Percentiles rank a stretch among this genome's conserved stretches.
Conservation (phyloP, 75 land plant genomes). For the Pseudotsuga menziesii region DNA sequence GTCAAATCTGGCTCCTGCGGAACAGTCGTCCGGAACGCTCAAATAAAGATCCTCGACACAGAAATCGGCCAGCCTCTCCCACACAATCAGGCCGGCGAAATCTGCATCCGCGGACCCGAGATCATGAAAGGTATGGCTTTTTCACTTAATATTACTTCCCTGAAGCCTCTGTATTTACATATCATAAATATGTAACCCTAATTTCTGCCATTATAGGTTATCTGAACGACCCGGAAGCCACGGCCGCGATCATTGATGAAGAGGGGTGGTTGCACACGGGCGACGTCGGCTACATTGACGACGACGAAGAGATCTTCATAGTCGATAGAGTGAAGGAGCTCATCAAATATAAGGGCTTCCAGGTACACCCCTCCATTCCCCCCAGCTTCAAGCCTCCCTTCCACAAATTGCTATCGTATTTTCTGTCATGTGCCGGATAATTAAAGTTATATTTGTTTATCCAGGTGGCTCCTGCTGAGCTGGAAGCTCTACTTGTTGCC, state of each 20-base stretch:
- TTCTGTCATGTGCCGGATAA: too few relatives aligned
- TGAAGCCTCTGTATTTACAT: conserved; percentile 12
- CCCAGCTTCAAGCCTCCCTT: conserved; percentile 13
- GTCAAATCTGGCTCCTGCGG: conserved; percentile 75
- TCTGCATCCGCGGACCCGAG: conserved; percentile 68
- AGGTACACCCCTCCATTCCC: conserved; percentile 20
- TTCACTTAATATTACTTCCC: too few relatives aligned
- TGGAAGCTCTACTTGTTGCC: conserved; percentile 25
- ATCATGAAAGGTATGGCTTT: conserved; percentile 75
- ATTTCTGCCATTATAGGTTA: conserved; percentile 26
- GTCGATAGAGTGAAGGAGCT: conserved; percentile 60
- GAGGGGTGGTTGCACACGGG: conserved; percentile 69
- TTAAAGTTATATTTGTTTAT: background rate
- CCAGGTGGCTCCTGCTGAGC: conserved; percentile 26
- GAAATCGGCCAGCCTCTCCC: conserved; percentile 60
- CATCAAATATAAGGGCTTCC: conserved; percentile 66
- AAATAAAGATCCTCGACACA: conserved; percentile 63
- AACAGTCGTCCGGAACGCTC: conserved; percentile 72
- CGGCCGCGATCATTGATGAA: conserved; percentile 42
- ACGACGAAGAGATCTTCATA: conserved; percentile 64
- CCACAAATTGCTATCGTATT: too few relatives aligned
- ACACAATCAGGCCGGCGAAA: conserved; percentile 71
- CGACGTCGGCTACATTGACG: conserved; percentile 56
- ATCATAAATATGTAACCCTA: background rate
- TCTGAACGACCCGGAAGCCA: conserved; percentile 44